Conservation (phyloP, 1,139 yeast genomes). For the Pichia sp. region DNA sequence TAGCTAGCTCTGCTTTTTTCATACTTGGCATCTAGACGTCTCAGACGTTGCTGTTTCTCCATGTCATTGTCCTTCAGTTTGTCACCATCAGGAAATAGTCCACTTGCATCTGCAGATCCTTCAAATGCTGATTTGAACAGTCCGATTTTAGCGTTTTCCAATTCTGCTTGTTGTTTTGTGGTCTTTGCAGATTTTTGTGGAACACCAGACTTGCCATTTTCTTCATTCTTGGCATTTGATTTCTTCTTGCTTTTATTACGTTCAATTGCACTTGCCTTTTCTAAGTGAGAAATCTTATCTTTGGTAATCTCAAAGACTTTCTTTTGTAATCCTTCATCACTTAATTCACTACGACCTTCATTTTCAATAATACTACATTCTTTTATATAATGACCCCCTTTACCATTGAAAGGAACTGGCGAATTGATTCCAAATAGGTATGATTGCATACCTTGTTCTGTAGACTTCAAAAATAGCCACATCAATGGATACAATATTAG, state of each 20-base stretch:
- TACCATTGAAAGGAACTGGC: constrained; percentile 54
- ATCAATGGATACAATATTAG: constrained; percentile 69
- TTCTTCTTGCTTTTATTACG: constrained; percentile 38
- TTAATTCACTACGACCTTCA: constrained; percentile 58
- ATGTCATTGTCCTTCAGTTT: constrained; percentile 8
- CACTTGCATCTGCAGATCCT: not conserved
- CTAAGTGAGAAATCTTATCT: constrained; percentile 49
- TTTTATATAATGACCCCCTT: constrained; percentile 64
- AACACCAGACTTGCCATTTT: no score
- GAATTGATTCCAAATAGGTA: constrained; percentile 62
- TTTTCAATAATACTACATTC: constrained; percentile 55
- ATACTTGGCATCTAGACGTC: constrained; percentile 22
- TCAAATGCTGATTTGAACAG: constrained; percentile 23
- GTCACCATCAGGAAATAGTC: constrained; percentile 15
- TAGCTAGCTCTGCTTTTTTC: constrained; percentile 3
- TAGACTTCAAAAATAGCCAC: constrained; percentile 73
- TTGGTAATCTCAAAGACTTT: constrained; percentile 58
- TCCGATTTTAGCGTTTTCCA: constrained; percentile 14
- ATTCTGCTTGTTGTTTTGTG: not conserved
- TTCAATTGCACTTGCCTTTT: constrained; percentile 63
- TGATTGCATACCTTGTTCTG: constrained; percentile 75
- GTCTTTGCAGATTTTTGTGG: no score
- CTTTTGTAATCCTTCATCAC: constrained; percentile 55
- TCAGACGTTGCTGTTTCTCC: constrained; percentile 16
- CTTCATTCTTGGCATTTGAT: not conserved